Evolutionary conservation across 2,329 filamentous ascomycete species (phyloP), one percentile per base, ranked within the genome.

Genomic region (Pseudocercospora crystallina): DNA sequence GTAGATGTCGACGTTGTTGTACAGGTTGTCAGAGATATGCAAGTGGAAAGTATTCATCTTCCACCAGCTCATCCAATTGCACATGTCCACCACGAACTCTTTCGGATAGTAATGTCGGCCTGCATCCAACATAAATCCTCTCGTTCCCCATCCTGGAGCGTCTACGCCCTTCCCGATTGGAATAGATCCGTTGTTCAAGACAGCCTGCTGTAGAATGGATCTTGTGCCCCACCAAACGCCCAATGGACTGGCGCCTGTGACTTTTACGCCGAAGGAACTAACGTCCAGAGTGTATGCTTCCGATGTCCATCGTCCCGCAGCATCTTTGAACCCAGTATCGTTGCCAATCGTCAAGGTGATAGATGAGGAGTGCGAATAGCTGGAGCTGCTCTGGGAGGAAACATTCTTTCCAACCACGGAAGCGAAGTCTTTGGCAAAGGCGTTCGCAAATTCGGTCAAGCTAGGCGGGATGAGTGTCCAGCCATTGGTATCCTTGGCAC

Each of bases 31-130:
- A 53, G 75, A 80, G 3, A 81, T 70, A 60, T 84, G 81, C 13
- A 83, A 64, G 38, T 83, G 81, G 45, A 83, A 78, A 1, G 75
- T 76, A 54, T 81, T 82, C 56, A 82, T 76, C 59, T 83, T 84
- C 69, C 81, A 83, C 61, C 80, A 83, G 26, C 80, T 82, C 54
- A 81, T 76, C 63, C 82, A 83, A 0, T 76, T 73, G 64, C 81
- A 83, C 55, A 83, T 67, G n/a, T 83, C 80, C 35, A 74, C 70
- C 12, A 83, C 59, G 54, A 81, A 83, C 11, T 74, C 69, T 5
- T 73, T 68, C 0, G 80, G 76, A 56, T 83, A 83, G 62, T 75
- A 83, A 59, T 83, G 79, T 2, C 80, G 73, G 1, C 73, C 81
- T 3, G 69, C 74, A 48, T 84, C 81, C 3, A 83, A 69, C 39